phyloP scores from a whole-genome alignment of 1,284 basidiomycete species.

The Anthracocystis walkeri region DNA sequence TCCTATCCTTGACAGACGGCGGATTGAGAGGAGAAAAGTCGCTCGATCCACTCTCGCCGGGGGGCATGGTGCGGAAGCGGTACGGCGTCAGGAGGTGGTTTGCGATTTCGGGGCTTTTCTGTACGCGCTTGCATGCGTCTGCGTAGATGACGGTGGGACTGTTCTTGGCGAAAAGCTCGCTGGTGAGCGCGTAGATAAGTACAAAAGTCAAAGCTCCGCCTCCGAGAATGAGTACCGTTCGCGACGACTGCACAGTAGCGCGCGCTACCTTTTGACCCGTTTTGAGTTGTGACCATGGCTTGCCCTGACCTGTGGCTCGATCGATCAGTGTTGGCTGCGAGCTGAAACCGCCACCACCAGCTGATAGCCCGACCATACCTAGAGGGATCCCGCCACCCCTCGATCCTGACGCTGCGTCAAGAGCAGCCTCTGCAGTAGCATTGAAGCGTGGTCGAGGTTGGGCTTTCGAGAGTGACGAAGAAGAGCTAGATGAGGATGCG shows the following conservation, averaged over 20 bases:
- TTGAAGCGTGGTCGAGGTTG: conserved; percentile 37
- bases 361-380: conserved; percentile 36
- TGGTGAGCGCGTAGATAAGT: conserved; percentile 83
- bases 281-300: conserved; percentile 81
- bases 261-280: conserved; percentile 85
- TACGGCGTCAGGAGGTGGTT: conserved; percentile 59
- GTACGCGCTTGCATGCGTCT: conserved; percentile 85
- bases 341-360: conserved; percentile 16
- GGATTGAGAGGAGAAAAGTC: conserved; percentile 59
- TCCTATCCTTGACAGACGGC: conserved; percentile 41
- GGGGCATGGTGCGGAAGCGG: conserved; percentile 56
- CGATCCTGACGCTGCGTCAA: conserved; percentile 34
- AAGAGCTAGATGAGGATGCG: conserved; percentile 25
- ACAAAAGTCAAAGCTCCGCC: conserved; percentile 74
- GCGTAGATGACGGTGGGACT: conserved; percentile 89
- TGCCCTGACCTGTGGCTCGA: conserved; percentile 62
- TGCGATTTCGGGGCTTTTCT: conserved; percentile 74
- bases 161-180: conserved; percentile 91
- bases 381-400: conserved; percentile 39
- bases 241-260: conserved; percentile 78
- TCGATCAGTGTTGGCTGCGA: conserved; percentile 36
- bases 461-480: conserved; percentile 35
- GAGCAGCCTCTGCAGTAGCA: conserved; percentile 47
- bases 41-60: conserved; percentile 26
- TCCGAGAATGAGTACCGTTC: conserved; percentile 83